Evolutionary conservation across 495 filamentous ascomycete genomes (phyloP).

Genomic region (Hyaloscypha finlandica): DNA sequence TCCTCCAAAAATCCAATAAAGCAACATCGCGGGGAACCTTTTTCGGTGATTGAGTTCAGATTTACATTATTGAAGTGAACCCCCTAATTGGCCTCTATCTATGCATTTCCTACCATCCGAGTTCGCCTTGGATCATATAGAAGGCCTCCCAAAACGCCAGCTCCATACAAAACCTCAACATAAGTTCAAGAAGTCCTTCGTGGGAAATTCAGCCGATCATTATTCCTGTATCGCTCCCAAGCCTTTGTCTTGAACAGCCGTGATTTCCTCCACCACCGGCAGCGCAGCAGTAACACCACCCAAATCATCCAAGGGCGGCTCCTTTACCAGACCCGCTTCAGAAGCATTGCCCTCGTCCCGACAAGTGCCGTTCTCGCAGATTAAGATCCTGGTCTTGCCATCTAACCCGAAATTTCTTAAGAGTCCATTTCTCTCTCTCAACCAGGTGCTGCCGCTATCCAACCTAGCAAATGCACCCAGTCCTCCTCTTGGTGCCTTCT

Average conservation of each 20-base stretch:
- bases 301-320: conserved; percentile 8
- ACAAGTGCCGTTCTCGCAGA: conserved; percentile 55
- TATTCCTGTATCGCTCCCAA: background rate
- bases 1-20: too few relatives aligned
- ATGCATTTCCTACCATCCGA: background rate
- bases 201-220: background rate
- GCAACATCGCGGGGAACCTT: too few relatives aligned
- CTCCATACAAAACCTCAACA: background rate
- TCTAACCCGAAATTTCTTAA: conserved; percentile 47
- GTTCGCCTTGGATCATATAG: background rate
- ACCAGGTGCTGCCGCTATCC: conserved; percentile 17
- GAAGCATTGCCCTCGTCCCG: conserved; percentile 35
- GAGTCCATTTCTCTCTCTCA: conserved; percentile 34
- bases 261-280: conserved; percentile 3
- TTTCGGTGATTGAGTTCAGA: background rate
- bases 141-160: background rate
- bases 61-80: background rate
- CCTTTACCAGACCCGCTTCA: conserved; percentile 6
- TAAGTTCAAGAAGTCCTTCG: background rate
- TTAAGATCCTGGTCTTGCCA: conserved; percentile 45
- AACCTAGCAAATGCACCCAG: conserved; percentile 24
- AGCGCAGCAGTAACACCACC: conserved; percentile 8
- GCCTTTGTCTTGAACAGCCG: background rate
- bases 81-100: background rate
- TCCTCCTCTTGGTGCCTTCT: conserved; percentile 28